Evolutionary conservation across 2,329 filamentous ascomycete species (phyloP).

Genomic region (Trichophaea hybrida): DNA sequence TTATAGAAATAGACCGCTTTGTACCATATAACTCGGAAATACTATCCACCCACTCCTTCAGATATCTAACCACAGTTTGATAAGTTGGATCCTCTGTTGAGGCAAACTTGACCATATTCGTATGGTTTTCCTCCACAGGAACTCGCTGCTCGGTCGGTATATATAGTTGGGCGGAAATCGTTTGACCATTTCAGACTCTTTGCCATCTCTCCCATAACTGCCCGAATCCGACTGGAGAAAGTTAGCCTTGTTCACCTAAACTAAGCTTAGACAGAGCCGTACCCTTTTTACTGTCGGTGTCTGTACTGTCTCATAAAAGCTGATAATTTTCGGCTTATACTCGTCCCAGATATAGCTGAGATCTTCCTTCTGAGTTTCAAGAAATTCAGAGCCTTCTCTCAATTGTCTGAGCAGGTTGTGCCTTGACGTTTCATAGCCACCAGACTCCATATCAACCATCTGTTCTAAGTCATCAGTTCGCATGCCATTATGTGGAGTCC

Average conservation of each 20-base stretch:
- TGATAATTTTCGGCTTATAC: constrained; percentile 5
- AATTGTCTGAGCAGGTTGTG: constrained; percentile 4
- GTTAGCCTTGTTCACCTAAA: not conserved
- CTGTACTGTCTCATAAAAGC: constrained; percentile 13
- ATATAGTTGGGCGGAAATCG: constrained; percentile 7
- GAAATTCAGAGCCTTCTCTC: constrained; percentile 6
- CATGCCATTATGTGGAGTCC: constrained; percentile 10
- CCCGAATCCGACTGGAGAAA: not conserved
- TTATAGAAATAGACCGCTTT: too few relatives aligned
- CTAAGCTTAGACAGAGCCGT: not conserved
- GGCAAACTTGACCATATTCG: constrained; percentile 15
- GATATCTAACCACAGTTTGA: not conserved
- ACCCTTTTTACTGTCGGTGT: constrained; percentile 6
- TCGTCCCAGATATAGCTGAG: constrained; percentile 8
- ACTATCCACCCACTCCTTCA: not conserved
- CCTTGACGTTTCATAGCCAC: not conserved
- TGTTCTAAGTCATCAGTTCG: constrained; percentile 1
- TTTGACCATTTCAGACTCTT: constrained; percentile 7
- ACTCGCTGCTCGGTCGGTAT: constrained; percentile 6
- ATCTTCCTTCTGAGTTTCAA: constrained; percentile 9
- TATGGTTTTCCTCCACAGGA: constrained; percentile 6
- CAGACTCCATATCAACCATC: constrained; percentile 8
- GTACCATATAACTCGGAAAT: too few relatives aligned
- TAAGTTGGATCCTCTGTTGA: not conserved
- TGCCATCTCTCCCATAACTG: constrained; percentile 1